These are phyloP conservation scores for Earliella scabrosa DNA, from an alignment of 1,284 basidiomycete genomes.

Conservation along the genomic window DNA sequence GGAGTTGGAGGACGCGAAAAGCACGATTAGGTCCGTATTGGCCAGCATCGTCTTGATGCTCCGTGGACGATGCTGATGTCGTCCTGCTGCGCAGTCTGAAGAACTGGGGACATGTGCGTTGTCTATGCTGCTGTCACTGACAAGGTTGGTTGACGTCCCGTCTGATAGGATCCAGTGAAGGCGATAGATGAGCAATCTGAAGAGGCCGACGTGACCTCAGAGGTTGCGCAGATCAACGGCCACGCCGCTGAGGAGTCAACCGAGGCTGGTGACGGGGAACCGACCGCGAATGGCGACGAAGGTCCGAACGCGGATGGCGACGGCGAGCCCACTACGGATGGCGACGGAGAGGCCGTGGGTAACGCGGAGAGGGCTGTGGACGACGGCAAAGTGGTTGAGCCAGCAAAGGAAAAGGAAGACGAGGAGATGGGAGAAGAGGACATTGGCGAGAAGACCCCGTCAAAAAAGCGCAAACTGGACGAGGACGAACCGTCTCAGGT, in stretches of 20 bases:
- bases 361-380: too few relatives aligned
- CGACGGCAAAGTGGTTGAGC: too few relatives aligned
- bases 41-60: too few relatives aligned
- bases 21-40: conserved; percentile 37
- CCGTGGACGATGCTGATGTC: conserved; percentile 2
- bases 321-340: too few relatives aligned
- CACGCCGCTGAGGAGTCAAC: too few relatives aligned
- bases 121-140: background rate
- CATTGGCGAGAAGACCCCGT: background rate
- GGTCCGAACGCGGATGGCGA: too few relatives aligned
- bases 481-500: too few relatives aligned
- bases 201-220: background rate
- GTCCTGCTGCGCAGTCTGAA: conserved; percentile 30
- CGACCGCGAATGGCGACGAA: background rate
- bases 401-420: background rate
- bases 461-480: conserved; percentile 26
- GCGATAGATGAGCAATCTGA: conserved; percentile 19
- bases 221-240: conserved; percentile 1
- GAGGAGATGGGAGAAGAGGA: background rate
- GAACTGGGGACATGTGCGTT: conserved; percentile 42
- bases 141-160: background rate
- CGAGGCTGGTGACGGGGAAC: background rate
- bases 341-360: too few relatives aligned
- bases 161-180: conserved; percentile 35
- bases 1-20: conserved; percentile 40